phyloP scores from a whole-genome alignment of 2,329 filamentous ascomycete species.

The Hypoxylon sp. region DNA sequence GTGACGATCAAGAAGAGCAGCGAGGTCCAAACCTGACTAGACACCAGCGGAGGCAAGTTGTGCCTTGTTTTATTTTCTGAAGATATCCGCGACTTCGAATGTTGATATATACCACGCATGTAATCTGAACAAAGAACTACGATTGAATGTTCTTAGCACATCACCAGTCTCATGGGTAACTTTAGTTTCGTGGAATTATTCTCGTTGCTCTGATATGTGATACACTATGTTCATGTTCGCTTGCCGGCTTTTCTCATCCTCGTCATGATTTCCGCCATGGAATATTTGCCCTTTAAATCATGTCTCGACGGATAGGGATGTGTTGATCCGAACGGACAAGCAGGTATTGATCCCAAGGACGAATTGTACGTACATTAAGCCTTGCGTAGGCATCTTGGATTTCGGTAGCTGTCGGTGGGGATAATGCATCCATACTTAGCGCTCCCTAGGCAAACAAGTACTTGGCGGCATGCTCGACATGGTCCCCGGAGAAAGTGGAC shows the following conservation, averaged over 20 bases:
- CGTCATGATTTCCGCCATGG: neutral
- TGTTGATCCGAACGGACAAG: neutral
- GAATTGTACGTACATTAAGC: neutral
- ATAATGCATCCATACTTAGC: neutral
- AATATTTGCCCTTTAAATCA: neutral
- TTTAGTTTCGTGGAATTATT: constrained; percentile 6
- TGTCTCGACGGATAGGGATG: neutral
- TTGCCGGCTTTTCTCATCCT: constrained; percentile 6
- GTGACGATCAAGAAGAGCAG: constrained; percentile 6
- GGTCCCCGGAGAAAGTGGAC: constrained; percentile 89
- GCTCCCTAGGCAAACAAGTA: constrained; percentile 68
- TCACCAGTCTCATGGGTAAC: constrained; percentile 12
- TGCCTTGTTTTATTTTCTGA: constrained; percentile 31
- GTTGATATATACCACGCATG: constrained; percentile 44
- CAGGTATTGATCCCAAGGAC: neutral
- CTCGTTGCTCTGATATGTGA: constrained; percentile 10
- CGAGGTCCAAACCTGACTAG: constrained; percentile 24
- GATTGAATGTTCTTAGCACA: constrained; percentile 9
- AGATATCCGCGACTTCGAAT: constrained; percentile 42
- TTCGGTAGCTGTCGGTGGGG: neutral
- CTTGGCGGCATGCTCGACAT: constrained; percentile 92
- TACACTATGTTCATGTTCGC: neutral
- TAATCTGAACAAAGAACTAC: constrained; percentile 42
- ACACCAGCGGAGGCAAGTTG: constrained; percentile 8
- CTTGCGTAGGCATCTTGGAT: neutral